Evolutionary conservation across 169 alveolate species (phyloP).

Genomic region (Plasmodium knowlesi): DNA sequence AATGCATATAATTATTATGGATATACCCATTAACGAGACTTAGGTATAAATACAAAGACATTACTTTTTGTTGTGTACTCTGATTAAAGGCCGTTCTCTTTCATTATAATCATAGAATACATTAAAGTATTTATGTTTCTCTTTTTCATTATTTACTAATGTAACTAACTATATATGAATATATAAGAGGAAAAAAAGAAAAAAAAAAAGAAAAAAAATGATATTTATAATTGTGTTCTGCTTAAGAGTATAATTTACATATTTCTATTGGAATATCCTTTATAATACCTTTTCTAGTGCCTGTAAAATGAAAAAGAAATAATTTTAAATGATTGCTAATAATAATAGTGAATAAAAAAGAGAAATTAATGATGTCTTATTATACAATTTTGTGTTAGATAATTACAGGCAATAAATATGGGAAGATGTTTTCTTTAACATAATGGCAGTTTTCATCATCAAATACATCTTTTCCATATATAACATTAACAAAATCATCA

Average conservation of each 20-base stretch:
- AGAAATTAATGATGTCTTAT: neutral
- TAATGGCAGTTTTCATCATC: constrained; percentile 66
- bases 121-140: constrained; percentile 59
- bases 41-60: neutral
- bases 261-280: neutral
- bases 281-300: constrained; percentile 60
- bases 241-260: neutral
- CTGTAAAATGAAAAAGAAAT: constrained; percentile 33
- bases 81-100: constrained; percentile 1
- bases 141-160: constrained; percentile 62
- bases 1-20: constrained; percentile 4
- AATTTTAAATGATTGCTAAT: constrained; percentile 14
- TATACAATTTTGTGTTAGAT: neutral
- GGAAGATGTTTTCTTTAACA: constrained; percentile 45
- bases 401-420: constrained; percentile 59
- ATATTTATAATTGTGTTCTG: neutral
- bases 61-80: constrained; percentile 37
- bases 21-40: constrained; percentile 4
- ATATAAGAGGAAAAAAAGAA: neutral
- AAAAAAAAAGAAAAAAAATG: neutral
- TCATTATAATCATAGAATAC: constrained; percentile 19
- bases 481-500: constrained; percentile 67
- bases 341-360: neutral
- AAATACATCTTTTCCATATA: constrained; percentile 68
- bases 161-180: constrained; percentile 35